Evolutionary conservation across 305 asterid genomes (phyloP).

Genomic region (Rubia peregrina): DNA sequence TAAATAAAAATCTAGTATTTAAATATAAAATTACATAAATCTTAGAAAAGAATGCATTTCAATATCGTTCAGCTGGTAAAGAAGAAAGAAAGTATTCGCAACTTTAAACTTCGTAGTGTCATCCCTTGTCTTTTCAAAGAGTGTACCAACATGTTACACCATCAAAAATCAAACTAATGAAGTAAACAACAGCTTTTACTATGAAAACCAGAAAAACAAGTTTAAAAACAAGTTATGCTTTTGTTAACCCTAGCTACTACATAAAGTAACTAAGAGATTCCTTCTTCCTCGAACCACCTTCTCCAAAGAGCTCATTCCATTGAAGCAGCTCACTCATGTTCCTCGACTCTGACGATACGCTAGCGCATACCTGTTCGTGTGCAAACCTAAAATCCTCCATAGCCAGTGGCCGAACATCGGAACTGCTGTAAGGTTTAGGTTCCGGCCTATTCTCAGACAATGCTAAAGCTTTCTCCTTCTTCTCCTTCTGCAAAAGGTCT

Average conservation of each 20-base stretch:
- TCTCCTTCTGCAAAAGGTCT: conserved; percentile 79
- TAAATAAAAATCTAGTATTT: too few relatives aligned
- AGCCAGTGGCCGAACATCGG: conserved; percentile 64
- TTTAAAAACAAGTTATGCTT: conserved; percentile 27
- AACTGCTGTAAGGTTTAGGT: conserved; percentile 60
- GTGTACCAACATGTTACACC: too few relatives aligned
- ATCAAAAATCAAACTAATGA: too few relatives aligned
- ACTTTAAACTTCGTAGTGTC: too few relatives aligned
- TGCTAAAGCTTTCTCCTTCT: conserved; percentile 72
- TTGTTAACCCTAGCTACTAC: conserved; percentile 36
- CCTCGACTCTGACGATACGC: conserved; percentile 68
- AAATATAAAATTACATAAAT: too few relatives aligned
- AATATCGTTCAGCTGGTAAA: too few relatives aligned
- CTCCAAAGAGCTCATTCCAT: conserved; percentile 84
- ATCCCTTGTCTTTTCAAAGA: too few relatives aligned
- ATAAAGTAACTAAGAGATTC: neutral
- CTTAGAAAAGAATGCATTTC: too few relatives aligned
- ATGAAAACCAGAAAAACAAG: too few relatives aligned
- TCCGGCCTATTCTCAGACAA: conserved; percentile 47
- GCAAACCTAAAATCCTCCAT: conserved; percentile 70
- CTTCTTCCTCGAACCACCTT: conserved; percentile 77
- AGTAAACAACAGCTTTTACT: too few relatives aligned
- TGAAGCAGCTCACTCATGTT: conserved; percentile 78
- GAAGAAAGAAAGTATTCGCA: too few relatives aligned
- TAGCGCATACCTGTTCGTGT: conserved; percentile 79